Evolutionary conservation across 2,329 filamentous ascomycete genomes (phyloP), one percentile per base, ranked within the genome.

Genomic region (Coniella vitis): DNA sequence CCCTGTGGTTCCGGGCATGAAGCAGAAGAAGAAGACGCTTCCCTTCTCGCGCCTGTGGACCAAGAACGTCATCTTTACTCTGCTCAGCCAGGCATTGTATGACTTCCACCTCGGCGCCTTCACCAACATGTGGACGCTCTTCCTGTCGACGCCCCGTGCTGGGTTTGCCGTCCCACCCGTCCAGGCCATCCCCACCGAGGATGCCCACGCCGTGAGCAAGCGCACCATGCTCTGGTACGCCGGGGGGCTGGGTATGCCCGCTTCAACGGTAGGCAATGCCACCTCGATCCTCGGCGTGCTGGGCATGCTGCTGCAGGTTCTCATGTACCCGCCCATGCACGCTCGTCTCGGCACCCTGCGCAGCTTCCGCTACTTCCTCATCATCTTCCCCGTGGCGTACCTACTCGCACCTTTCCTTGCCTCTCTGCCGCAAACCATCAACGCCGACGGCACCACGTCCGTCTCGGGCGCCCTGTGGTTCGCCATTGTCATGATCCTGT

Each of bases 91-190:
- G 54, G 82, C 82, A 29, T 76, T 88, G 42, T 81, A 87, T 57
- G 82, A 85, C 54, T 81, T 88, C 59, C 84, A 88, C 65, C 78
- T 72, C 55, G 81, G 79, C 53, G 78, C 83, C 17, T 87, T 87
- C 65, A 80, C 81, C 51, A 79, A 83, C 48, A 72, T 87, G 47
- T 85, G 81, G 68, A 81, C 83, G 12, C 72, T 86, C 13, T 86
- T 86, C 65, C 70, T 87, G 29, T 84, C 84, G 0, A 81, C 81
- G 1, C 79, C 82, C 0, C 78, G 81, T n/a, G 72, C 65, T 10
- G 57, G 53, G 52, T 53, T 53, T 31, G 16, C 19, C 12, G 29
- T 48, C 7, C 38, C 56, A 58, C 56, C 54, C 56, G 41, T 48
- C 21, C 32, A 46, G 17, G 31, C 35, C 36, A 37, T 43, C 22